These are phyloP conservation scores for Metschnikowia orientalis DNA, from an alignment of 805 yeast species.

Conservation along the genomic window DNA sequence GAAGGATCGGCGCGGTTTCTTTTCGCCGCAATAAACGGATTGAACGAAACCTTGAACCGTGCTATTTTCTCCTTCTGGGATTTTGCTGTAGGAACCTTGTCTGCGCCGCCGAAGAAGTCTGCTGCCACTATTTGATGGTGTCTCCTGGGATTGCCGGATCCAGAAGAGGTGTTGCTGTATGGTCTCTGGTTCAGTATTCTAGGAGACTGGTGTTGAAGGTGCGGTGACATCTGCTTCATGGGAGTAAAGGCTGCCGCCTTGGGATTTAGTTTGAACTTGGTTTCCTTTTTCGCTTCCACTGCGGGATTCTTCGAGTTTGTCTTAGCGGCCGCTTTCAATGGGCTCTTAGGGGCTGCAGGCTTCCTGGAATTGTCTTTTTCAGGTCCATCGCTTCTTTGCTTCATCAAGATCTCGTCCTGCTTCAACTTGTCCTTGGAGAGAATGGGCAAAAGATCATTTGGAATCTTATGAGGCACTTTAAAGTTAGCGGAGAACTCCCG, in stretches of 20 bases:
- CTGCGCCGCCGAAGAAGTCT: slow-evolving; percentile 40
- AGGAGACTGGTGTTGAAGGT: slow-evolving; percentile 33
- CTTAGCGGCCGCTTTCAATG: slow-evolving; percentile 7
- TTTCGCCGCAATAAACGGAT: slow-evolving; percentile 47
- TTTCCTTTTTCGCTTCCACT: slow-evolving; percentile 10
- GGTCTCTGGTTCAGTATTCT: slow-evolving; percentile 31
- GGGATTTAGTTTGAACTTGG: slow-evolving; percentile 63
- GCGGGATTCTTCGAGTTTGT: slow-evolving; percentile 4
- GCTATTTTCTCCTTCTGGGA: slow-evolving; percentile 33
- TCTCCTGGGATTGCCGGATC: slow-evolving; percentile 21
- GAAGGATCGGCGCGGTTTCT: slow-evolving; percentile 21
- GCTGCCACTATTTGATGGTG: slow-evolving; percentile 38
- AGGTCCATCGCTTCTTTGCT: slow-evolving; percentile 21
- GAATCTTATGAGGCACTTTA: slow-evolving; percentile 59
- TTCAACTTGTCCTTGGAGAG: slow-evolving; percentile 62
- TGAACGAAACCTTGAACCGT: slow-evolving; percentile 44
- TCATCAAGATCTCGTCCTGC: slow-evolving; percentile 55
- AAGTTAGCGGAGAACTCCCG: slow-evolving; percentile 78
- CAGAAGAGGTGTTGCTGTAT: slow-evolving; percentile 20
- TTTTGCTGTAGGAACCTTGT: slow-evolving; percentile 35
- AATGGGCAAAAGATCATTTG: slow-evolving; percentile 65
- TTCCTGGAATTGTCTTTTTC: slow-evolving; percentile 3
- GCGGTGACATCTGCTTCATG: slow-evolving; percentile 27
- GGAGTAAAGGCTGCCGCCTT: slow-evolving; percentile 67
- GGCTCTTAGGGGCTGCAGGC: slow-evolving; percentile 8